These are phyloP conservation scores for Crinitomyces ghanaensis DNA, from an alignment of 805 yeast genomes.

Conservation along the genomic window DNA sequence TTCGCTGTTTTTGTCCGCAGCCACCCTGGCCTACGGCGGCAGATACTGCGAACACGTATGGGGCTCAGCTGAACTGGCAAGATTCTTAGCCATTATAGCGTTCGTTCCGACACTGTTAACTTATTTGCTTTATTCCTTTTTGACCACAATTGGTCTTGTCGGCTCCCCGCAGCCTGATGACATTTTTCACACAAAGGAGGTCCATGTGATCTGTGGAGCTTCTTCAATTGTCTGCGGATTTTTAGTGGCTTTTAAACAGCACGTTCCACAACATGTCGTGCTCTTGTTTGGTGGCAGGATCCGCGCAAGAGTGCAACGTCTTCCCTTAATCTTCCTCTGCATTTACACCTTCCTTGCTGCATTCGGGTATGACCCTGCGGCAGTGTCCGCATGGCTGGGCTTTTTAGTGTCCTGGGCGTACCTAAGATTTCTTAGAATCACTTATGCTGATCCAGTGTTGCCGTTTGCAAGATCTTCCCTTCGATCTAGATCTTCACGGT, in stretches of 20 bases:
- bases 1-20: slow-evolving; percentile 29
- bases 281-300: slow-evolving; percentile 38
- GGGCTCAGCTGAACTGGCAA: slow-evolving; percentile 43
- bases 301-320: slow-evolving; percentile 31
- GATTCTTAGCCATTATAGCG: slow-evolving; percentile 33
- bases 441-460: slow-evolving; percentile 40
- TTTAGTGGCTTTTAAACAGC: slow-evolving; percentile 54
- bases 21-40: slow-evolving; percentile 43
- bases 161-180: neutral
- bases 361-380: slow-evolving; percentile 11
- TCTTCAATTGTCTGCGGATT: slow-evolving; percentile 35
- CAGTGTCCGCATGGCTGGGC: slow-evolving; percentile 25
- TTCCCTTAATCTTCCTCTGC: slow-evolving; percentile 28
- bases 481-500: neutral
- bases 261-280: slow-evolving; percentile 51
- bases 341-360: slow-evolving; percentile 21
- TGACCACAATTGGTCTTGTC: neutral
- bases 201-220: slow-evolving; percentile 2
- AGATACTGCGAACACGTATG: slow-evolving; percentile 55
- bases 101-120: slow-evolving; percentile 27
- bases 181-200: slow-evolving; percentile 29
- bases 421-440: slow-evolving; percentile 62
- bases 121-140: neutral
- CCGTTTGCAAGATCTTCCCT: slow-evolving; percentile 26
- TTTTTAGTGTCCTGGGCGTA: slow-evolving; percentile 67